These are phyloP conservation scores for Escovopsis sp. DNA, from an alignment of 2,329 filamentous ascomycete genomes.

Conservation along the genomic window DNA sequence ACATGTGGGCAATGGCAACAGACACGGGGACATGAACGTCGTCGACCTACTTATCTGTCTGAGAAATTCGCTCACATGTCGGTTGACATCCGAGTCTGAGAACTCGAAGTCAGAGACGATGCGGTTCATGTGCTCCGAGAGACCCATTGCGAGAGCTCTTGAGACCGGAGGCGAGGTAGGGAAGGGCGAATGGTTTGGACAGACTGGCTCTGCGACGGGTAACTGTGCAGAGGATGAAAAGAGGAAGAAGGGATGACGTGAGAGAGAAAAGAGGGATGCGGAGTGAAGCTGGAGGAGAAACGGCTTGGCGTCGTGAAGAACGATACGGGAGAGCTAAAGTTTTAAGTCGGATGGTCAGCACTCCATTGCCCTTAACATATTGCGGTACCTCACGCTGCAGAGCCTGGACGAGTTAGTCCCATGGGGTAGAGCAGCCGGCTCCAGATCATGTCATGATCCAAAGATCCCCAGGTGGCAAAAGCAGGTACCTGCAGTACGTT, in stretches of 20 bases:
- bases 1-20: too few species aligned
- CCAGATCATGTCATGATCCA: too few species aligned
- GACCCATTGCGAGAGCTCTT: slow-evolving; percentile 41
- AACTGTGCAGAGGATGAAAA: slow-evolving; percentile 14
- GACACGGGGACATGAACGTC: too few species aligned
- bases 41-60: slow-evolving; percentile 53
- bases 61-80: slow-evolving; percentile 72
- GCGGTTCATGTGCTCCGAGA: slow-evolving; percentile 57
- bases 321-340: slow-evolving; percentile 34
- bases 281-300: slow-evolving; percentile 14
- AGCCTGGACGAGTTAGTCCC: too few species aligned
- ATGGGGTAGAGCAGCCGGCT: too few species aligned
- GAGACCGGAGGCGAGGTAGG: slow-evolving; percentile 38
- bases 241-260: slow-evolving; percentile 16
- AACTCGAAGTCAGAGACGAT: slow-evolving; percentile 81
- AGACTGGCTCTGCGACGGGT: slow-evolving; percentile 30
- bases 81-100: slow-evolving; percentile 59
- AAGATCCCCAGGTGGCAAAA: too few species aligned
- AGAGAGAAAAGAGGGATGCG: slow-evolving; percentile 7
- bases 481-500: too few species aligned
- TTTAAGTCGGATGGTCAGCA: slow-evolving; percentile 6
- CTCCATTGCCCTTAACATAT: not conserved
- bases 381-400: slow-evolving; percentile 3
- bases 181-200: slow-evolving; percentile 39
- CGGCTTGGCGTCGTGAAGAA: slow-evolving; percentile 34